Conservation (phyloP, 805 yeast species). For the Yarrowia hollandica region DNA sequence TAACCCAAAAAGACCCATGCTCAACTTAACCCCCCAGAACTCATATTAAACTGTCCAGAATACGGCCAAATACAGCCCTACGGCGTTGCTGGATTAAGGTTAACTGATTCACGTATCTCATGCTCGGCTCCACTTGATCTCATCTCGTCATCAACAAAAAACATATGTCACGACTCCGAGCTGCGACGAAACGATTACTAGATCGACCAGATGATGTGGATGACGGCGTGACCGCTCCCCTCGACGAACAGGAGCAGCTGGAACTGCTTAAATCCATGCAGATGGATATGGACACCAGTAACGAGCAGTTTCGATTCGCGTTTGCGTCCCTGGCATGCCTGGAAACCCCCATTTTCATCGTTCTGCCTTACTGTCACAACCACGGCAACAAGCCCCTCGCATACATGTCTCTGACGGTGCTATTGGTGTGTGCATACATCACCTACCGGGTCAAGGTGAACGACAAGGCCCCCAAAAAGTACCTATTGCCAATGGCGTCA, state of each 20-base stretch:
- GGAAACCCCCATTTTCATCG: constrained; percentile 40
- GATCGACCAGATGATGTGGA: constrained; percentile 31
- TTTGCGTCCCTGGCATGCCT: constrained; percentile 38
- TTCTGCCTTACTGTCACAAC: constrained; percentile 36
- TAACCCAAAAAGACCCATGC: too few species aligned
- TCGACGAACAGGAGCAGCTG: constrained; percentile 39
- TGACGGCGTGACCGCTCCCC: constrained; percentile 26
- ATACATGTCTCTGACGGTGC: constrained; percentile 36
- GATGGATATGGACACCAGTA: constrained; percentile 35
- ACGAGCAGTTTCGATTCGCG: constrained; percentile 33
- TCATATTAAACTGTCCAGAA: too few species aligned
- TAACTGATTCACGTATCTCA: too few species aligned
- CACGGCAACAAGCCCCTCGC: constrained; percentile 35
- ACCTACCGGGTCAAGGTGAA: constrained; percentile 32
- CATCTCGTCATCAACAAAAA: too few species aligned
- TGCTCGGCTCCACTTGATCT: too few species aligned
- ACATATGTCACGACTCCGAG: constrained; percentile 37
- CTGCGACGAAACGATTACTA: constrained; percentile 31
- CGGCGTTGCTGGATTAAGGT: too few species aligned
- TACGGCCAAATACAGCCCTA: too few species aligned
- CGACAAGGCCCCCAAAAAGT: constrained; percentile 24
- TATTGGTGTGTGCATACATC: constrained; percentile 35
- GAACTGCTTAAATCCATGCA: constrained; percentile 36
- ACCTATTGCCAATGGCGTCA: constrained; percentile 30
- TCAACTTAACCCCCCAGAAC: too few species aligned